Conservation (phyloP, 2,329 filamentous ascomycete species). For the Penicillium sp. region DNA sequence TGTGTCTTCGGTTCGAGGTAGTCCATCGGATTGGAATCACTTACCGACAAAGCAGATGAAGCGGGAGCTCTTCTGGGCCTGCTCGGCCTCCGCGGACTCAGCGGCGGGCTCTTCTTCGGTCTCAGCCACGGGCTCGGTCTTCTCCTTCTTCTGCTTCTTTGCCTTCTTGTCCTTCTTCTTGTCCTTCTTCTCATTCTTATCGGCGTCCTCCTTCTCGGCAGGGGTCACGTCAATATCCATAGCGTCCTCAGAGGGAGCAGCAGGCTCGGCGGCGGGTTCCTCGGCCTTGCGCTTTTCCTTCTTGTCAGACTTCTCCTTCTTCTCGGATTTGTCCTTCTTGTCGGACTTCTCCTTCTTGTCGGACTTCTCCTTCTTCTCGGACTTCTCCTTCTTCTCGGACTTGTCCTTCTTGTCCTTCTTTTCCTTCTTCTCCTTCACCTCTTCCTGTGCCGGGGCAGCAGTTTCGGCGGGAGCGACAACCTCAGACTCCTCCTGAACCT, state of each 20-base stretch:
- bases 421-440: conserved; percentile 22
- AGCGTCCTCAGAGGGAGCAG: conserved; percentile 7
- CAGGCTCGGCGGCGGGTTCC: conserved; percentile 11
- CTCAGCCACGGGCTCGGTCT: conserved; percentile 19
- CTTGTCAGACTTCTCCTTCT: conserved; percentile 7
- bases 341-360: conserved; percentile 14
- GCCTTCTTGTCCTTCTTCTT: conserved; percentile 20
- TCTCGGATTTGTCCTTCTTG: conserved; percentile 11
- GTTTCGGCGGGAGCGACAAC: conserved; percentile 4
- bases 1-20: background rate
- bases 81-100: conserved; percentile 16
- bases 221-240: conserved; percentile 17
- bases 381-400: conserved; percentile 18
- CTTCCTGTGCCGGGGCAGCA: conserved; percentile 10
- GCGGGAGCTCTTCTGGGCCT: conserved; percentile 48
- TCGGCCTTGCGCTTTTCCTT: conserved; percentile 19
- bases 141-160: conserved; percentile 17
- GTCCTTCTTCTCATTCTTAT: conserved; percentile 24
- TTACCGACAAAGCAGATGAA: conserved; percentile 77
- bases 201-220: conserved; percentile 21
- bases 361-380: conserved; percentile 16
- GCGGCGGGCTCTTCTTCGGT: conserved; percentile 19
- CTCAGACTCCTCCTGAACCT: conserved; percentile 8
- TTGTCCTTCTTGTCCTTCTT: conserved; percentile 18
- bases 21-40: conserved; percentile 15